phyloP scores from a whole-genome alignment of 148 eudicot genomes.

The Silene conica region DNA sequence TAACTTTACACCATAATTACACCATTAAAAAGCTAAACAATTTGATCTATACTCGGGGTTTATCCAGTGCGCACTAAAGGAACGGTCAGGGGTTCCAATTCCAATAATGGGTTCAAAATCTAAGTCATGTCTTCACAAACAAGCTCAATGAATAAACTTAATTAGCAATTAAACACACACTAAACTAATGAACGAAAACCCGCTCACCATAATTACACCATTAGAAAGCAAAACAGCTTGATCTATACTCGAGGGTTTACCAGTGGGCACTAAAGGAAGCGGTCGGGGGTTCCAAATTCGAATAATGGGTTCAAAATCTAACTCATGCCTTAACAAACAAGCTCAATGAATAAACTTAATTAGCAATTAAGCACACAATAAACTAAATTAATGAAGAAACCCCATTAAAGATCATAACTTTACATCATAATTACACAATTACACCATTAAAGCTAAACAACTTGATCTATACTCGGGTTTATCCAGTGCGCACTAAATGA shows the following conservation, averaged over 20 bases:
- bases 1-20: no score
- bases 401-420: no score
- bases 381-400: neutral
- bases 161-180: neutral
- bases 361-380: neutral
- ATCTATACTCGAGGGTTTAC: neutral
- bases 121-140: neutral
- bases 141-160: slow-evolving; percentile 7
- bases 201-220: neutral
- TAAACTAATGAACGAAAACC: neutral
- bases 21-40: no score
- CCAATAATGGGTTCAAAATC: no score
- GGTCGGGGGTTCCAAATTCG: no score
- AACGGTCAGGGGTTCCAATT: no score
- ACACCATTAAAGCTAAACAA: neutral
- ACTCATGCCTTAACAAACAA: slow-evolving; percentile 1
- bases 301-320: no score
- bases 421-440: no score
- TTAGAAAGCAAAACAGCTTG: neutral
- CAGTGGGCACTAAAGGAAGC: no score
- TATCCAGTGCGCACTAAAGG: no score
- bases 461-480: slow-evolving; percentile 6
- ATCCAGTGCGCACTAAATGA: no score
- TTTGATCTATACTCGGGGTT: no score
- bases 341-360: neutral